Evolutionary conservation across 2,329 filamentous ascomycete genomes (phyloP), one percentile per base, ranked within the genome.

Genomic region (Neopestalotiopsis rosae): DNA sequence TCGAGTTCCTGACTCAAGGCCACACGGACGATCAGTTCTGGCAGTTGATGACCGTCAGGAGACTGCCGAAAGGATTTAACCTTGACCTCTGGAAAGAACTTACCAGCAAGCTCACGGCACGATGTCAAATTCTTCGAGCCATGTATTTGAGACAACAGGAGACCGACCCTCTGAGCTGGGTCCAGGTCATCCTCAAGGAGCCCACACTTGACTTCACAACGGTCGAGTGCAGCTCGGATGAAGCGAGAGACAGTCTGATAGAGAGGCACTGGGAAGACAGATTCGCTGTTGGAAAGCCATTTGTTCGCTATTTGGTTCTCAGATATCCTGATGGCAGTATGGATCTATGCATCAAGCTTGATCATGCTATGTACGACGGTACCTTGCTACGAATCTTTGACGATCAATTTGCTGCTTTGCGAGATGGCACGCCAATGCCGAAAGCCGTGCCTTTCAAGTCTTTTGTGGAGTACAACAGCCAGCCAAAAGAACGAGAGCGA

Each of bases 301-400:
- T 79, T 66, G 76, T 81, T 67, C 74, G 74, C 30, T 82, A 82
- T 66, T 70, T 74, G 28, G 70, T 79, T 42, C 72, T 80, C 28
- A 67, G 68, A 24, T 71, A 74, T 24, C 14, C 63, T 2, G 70
- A 77, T 24, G 73, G 75, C 30, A 70, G 68, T 17, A 57, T 72
- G 30, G 74, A 78, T 32, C 69, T 81, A 4, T 68, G 74, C 58
- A 79, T 74, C 73, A 81, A 81, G 66, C 67, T 69, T 34, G 56
- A 67, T 45, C 66, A 67, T 61, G 69, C 67, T 24, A 65, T 68
- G 13, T 67, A 68, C 56, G 67, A 70, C 59, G 70, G 71, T 30
- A 56, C 52, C 2, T 66, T 70, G 13, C 72, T 74, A 10, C 72
- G 72, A 49, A 67, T 75, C 28, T 73, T 71, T 52, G 73, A 74